Base-by-base conservation (phyloP, 805 yeast genomes). In the Wickerhamiella azyma region DNA sequence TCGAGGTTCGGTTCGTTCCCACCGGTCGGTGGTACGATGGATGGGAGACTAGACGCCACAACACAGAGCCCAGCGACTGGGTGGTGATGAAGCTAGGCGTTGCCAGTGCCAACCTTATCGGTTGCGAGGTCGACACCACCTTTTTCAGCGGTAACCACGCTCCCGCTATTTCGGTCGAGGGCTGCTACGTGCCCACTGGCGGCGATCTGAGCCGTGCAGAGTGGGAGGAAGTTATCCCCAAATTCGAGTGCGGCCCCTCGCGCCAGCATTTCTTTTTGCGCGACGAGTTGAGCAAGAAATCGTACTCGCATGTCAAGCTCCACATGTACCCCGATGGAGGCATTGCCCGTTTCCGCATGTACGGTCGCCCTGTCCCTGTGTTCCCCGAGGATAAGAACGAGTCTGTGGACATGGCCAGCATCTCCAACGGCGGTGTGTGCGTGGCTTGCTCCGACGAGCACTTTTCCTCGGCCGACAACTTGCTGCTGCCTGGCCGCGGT, bases 1-100 rank as follows among this genome's bases (percentile, higher is more conserved):
- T 94, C 58, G 94, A 85, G 55, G 81, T 86, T 26, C 71, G 74
- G 55, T 88, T 85, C 62, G 76, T 79, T 2, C 81, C 74, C 49
- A 75, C 88, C 2, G 97, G 97, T 43, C 95, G 95, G 3, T 89
- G 96, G 96, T 89, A 85, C 60, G 98, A 89, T 55, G 98, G 98
- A 18, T 89, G 97, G 97, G 97, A 89, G 64, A 89, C 97, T 10
- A 73, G 96, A 61, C 74, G 98, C 65, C 98, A 89, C 69, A 89
- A 89, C 63, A 66, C 76, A 1, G 83, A 70, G 46, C 85, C 76
- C 46, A 81, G 82, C 37, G 98, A 89, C 60, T 89, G 92, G 85
- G 96, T 84, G 16, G 68, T 84, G 26, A 65, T 88, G 61, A 74
- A 76, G 59, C 69, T 85, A 61, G 97, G 97, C 16, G 96, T 88